A percentile compares a stretch with the other conserved stretches of the same genome.
These are phyloP conservation scores for Euphorbia pulcherrima DNA, from an alignment of 345 rosid genomes.

Conservation along the genomic window DNA sequence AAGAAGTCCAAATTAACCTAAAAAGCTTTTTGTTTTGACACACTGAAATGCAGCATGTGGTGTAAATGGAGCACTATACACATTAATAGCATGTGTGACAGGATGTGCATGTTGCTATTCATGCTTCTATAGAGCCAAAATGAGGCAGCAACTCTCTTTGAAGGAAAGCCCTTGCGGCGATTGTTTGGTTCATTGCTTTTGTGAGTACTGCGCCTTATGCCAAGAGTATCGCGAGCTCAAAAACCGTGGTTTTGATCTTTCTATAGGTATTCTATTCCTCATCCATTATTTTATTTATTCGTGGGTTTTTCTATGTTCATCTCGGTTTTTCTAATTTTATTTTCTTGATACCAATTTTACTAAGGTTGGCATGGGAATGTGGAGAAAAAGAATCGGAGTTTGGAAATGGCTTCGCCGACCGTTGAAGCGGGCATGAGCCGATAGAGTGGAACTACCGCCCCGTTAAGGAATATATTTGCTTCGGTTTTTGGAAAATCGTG, in stretches of 20 bases:
- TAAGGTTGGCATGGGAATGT: conserved; percentile 35
- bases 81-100: conserved; percentile 23
- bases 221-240: conserved; percentile 34
- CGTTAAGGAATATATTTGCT: too few relatives aligned
- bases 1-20: neutral
- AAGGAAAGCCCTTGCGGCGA: conserved; percentile 27
- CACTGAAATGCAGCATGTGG: conserved; percentile 31
- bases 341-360: neutral
- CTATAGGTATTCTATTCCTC: conserved; percentile 16
- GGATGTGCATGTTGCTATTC: conserved; percentile 33
- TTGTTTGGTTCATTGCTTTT: conserved; percentile 31
- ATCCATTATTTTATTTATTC: neutral
- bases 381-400: conserved; percentile 23
- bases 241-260: conserved; percentile 24
- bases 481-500: too few relatives aligned
- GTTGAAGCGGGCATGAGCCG: conserved; percentile 30
- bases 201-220: conserved; percentile 30
- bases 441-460: neutral
- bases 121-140: conserved; percentile 38
- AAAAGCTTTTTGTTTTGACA: neutral
- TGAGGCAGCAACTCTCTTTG: conserved; percentile 35
- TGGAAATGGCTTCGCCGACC: conserved; percentile 25
- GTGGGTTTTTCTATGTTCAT: neutral
- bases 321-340: neutral
- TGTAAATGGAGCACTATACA: conserved; percentile 37